Conservation (phyloP, 2,329 filamentous ascomycete genomes). For the Akanthomyces lecanii region DNA sequence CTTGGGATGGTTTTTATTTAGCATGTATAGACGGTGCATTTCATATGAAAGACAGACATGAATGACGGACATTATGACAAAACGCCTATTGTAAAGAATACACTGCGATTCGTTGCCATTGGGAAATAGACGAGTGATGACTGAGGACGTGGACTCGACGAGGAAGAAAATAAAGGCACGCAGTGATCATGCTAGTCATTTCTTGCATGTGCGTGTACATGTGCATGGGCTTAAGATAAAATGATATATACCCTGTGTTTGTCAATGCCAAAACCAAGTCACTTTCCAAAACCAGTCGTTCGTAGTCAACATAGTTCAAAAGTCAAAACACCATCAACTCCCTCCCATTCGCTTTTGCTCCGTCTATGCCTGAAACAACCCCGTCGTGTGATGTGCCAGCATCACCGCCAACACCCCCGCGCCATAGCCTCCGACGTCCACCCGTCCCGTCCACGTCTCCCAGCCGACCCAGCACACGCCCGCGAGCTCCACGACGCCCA, state of each 20-base stretch:
- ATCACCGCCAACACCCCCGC: constrained; percentile 27
- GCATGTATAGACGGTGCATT: background rate
- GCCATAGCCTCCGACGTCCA: constrained; percentile 26
- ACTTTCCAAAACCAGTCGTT: too few species aligned
- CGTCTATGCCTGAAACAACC: constrained; percentile 4
- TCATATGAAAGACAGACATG: background rate
- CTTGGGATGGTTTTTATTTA: background rate
- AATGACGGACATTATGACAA: too few species aligned
- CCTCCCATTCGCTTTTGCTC: too few species aligned
- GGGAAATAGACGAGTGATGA: too few species aligned
- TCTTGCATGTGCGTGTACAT: background rate
- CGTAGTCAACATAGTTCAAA: too few species aligned
- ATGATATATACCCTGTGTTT: background rate
- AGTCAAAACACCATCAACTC: too few species aligned
- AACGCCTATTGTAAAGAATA: too few species aligned
- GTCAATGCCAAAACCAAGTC: background rate
- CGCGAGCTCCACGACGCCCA: constrained; percentile 31
- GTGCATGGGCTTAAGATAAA: background rate
- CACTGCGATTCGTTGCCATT: too few species aligned
- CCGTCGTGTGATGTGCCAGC: constrained; percentile 31
- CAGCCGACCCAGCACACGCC: constrained; percentile 32
- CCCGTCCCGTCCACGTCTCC: constrained; percentile 27
- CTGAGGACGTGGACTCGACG: too few species aligned
- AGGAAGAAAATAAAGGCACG: too few species aligned
- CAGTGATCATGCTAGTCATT: too few species aligned